Conservation (phyloP, 177 flowering plant species). For the Vitis hybrid region DNA sequence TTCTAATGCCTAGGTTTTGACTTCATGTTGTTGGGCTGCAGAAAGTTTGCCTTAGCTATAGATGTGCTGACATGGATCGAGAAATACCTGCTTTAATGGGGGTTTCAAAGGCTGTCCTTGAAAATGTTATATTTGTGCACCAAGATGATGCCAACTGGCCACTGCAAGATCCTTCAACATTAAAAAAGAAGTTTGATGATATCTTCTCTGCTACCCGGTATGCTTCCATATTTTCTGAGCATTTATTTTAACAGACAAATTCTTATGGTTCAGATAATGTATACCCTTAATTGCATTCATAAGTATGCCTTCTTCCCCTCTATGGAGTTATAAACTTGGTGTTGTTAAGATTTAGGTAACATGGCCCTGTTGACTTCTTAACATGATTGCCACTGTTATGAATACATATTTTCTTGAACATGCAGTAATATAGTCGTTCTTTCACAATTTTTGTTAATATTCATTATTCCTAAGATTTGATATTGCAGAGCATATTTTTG, state of each 20-base stretch:
- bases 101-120: constrained; percentile 91
- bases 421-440: no score
- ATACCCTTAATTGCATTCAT: no score
- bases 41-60: constrained; percentile 98
- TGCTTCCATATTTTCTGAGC: constrained; percentile 1
- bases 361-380: no score
- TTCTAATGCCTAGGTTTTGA: neutral
- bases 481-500: no score
- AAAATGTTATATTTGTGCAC: constrained; percentile 95
- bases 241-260: neutral
- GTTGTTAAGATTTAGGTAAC: no score
- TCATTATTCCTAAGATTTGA: no score
- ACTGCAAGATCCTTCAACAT: constrained; percentile 89
- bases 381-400: no score
- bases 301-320: no score
- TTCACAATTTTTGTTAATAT: no score
- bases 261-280: no score
- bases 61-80: constrained; percentile 99
- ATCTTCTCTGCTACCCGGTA: constrained; percentile 97
- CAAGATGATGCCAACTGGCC: constrained; percentile 99
- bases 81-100: constrained; percentile 99
- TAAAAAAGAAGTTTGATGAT: constrained; percentile 97
- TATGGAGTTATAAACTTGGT: no score
- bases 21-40: constrained; percentile 35
- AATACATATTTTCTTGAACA: no score